Evolutionary conservation across 2,329 filamentous ascomycete genomes (phyloP).

Genomic region (Microsporum audouinii): DNA sequence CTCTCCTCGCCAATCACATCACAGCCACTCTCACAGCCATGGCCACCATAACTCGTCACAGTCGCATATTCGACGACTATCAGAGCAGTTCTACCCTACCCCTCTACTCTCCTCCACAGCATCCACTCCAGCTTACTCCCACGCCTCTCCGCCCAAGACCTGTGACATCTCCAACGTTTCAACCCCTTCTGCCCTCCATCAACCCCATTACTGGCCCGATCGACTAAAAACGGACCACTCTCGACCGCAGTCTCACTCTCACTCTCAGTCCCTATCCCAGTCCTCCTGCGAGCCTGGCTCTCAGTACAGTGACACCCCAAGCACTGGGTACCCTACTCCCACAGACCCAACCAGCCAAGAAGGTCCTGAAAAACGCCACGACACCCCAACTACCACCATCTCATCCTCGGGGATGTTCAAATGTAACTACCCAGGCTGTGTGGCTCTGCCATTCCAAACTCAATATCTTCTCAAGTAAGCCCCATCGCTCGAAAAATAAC

Average conservation of each 20-base stretch:
- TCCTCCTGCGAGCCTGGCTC: constrained; percentile 19
- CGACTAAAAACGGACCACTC: constrained; percentile 21
- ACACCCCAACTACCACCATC: not conserved
- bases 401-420: constrained; percentile 29
- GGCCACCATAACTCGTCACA: constrained; percentile 12
- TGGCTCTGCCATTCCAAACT: constrained; percentile 49
- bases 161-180: constrained; percentile 11
- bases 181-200: not conserved
- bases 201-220: constrained; percentile 19
- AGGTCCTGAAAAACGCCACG: constrained; percentile 4
- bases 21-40: constrained; percentile 21
- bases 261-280: constrained; percentile 13
- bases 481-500: not conserved
- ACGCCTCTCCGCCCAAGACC: not conserved
- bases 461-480: constrained; percentile 54
- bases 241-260: constrained; percentile 7
- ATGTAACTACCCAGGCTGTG: constrained; percentile 47
- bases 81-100: constrained; percentile 20
- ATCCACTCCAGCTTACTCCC: not conserved
- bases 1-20: constrained; percentile 17
- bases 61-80: constrained; percentile 17
- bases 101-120: constrained; percentile 7
- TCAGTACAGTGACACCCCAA: constrained; percentile 26
- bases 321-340: constrained; percentile 31
- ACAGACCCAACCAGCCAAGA: constrained; percentile 21